phyloP scores from a whole-genome alignment of 768 basidiomycete genomes.

The Panellus pusillus region DNA sequence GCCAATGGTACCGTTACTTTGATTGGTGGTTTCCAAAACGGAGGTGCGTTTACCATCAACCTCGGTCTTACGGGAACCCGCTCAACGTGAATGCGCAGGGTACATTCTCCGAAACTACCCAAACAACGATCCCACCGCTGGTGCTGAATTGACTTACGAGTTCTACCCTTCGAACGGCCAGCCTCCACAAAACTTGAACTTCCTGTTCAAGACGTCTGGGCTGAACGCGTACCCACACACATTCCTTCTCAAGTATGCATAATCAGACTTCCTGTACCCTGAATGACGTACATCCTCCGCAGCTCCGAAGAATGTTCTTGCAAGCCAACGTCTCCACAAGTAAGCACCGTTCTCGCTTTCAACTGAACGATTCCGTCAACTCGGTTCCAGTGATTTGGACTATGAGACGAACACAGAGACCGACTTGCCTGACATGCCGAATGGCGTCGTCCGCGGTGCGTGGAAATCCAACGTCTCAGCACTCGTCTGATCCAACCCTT shows the following conservation, averaged over 20 bases:
- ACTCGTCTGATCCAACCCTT: not conserved
- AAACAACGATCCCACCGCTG: conserved; percentile 62
- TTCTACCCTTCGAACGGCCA: conserved; percentile 70
- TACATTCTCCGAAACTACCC: conserved; percentile 78
- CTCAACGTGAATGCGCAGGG: not conserved
- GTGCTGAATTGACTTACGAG: conserved; percentile 80
- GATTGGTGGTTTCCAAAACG: conserved; percentile 77
- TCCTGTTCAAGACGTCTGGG: conserved; percentile 71
- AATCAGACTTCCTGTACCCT: not conserved
- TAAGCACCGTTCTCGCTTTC: conserved; percentile 33
- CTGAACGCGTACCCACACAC: conserved; percentile 77
- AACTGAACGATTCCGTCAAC: conserved; percentile 12
- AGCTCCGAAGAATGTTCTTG: conserved; percentile 76
- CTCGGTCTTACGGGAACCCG: no score
- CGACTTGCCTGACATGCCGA: conserved; percentile 70
- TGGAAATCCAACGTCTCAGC: conserved; percentile 57
- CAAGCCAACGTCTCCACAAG: conserved; percentile 82
- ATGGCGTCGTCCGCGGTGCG: conserved; percentile 54
- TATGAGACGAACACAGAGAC: conserved; percentile 56
- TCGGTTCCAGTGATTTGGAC: conserved; percentile 43
- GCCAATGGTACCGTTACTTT: conserved; percentile 77
- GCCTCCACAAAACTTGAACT: conserved; percentile 54
- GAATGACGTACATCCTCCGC: not conserved
- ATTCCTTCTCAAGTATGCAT: conserved; percentile 53
- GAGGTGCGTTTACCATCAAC: conserved; percentile 32